Conservation (phyloP, 1,284 basidiomycete genomes). For the Lignosus rhinocerotis region DNA sequence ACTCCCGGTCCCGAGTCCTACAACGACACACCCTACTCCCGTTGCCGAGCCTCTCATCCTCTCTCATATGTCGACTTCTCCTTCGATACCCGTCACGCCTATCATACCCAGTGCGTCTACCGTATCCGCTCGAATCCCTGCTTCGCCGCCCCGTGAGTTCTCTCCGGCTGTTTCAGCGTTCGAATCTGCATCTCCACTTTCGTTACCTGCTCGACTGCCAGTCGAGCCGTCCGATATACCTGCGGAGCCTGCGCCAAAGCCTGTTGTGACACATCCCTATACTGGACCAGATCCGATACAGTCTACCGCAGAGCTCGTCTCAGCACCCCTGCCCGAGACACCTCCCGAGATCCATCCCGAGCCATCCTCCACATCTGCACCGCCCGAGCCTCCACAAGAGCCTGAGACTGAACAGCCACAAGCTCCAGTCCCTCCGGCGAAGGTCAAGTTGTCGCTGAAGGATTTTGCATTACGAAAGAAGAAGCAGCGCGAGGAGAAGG, state of each 20-base stretch:
- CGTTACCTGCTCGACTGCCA: too few relatives aligned
- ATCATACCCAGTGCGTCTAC: not conserved
- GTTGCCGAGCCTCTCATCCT: not conserved
- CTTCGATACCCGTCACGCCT: not conserved
- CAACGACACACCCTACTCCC: too few relatives aligned
- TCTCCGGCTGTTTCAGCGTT: too few relatives aligned
- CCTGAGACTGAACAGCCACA: constrained; percentile 6
- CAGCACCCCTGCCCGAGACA: not conserved
- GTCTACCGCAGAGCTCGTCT: not conserved
- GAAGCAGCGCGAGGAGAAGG: constrained; percentile 37
- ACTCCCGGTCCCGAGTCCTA: not conserved
- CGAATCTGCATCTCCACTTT: too few relatives aligned
- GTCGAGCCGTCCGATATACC: too few relatives aligned
- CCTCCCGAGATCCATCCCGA: not conserved
- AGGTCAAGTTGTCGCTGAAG: constrained; percentile 40
- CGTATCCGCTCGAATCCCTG: not conserved
- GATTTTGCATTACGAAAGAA: constrained; percentile 39
- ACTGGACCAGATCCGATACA: too few relatives aligned
- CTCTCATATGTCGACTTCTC: not conserved
- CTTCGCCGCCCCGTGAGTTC: too few relatives aligned
- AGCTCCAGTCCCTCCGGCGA: constrained; percentile 29
- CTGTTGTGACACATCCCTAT: too few relatives aligned
- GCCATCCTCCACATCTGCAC: not conserved
- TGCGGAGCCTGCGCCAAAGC: too few relatives aligned
- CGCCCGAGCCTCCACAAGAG: not conserved